Conservation (phyloP, 1,284 basidiomycete genomes). For the Austroboletus novae-zelandiae region DNA sequence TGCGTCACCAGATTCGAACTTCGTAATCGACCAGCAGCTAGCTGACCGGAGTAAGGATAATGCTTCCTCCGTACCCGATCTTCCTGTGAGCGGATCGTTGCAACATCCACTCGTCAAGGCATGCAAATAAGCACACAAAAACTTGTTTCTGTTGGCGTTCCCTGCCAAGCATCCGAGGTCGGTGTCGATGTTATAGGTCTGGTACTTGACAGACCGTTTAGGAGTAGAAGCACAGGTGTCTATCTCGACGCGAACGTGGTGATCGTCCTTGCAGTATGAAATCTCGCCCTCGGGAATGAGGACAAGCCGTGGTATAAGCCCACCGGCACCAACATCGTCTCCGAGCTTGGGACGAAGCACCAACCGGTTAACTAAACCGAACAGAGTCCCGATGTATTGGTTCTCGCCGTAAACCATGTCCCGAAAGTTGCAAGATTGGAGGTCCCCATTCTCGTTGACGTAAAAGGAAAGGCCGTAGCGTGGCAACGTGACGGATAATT, state of each 20-base stretch:
- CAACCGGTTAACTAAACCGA: constrained; percentile 37
- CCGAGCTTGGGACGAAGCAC: constrained; percentile 32
- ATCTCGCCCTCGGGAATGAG: constrained; percentile 41
- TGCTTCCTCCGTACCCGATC: constrained; percentile 48
- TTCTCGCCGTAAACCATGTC: constrained; percentile 23
- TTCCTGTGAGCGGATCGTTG: constrained; percentile 44
- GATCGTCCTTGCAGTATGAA: constrained; percentile 12
- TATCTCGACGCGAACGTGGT: constrained; percentile 30
- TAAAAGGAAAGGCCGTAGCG: constrained; percentile 37
- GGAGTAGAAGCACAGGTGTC: constrained; percentile 7
- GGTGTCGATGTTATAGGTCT: constrained; percentile 40
- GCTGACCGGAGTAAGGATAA: constrained; percentile 39
- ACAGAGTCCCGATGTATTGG: constrained; percentile 24
- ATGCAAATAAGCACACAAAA: constrained; percentile 45
- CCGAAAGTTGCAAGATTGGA: constrained; percentile 27
- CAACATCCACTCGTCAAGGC: constrained; percentile 42
- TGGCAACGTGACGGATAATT: constrained; percentile 39
- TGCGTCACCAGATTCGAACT: constrained; percentile 27
- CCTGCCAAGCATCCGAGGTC: constrained; percentile 39
- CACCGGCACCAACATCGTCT: not conserved
- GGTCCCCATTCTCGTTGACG: constrained; percentile 21
- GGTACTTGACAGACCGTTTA: constrained; percentile 22
- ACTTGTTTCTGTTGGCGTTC: constrained; percentile 33
- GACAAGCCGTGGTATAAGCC: constrained; percentile 25
- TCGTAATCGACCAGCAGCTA: constrained; percentile 39